Evolutionary conservation across 1,284 basidiomycete genomes (phyloP).

Genomic region (Cystodermella granulosa): DNA sequence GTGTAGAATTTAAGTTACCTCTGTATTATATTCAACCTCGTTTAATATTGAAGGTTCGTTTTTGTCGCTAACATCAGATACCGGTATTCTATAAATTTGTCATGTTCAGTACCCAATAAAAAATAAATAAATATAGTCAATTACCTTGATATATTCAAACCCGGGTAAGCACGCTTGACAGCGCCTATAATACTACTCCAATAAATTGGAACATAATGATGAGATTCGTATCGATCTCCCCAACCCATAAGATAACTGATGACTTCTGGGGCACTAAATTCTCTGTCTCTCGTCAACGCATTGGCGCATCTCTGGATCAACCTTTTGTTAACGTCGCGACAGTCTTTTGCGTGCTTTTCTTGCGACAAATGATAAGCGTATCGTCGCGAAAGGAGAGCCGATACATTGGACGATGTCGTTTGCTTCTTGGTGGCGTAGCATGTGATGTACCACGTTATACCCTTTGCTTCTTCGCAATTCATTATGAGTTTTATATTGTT

Average conservation of each 20-base stretch:
- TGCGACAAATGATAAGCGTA: slow-evolving; percentile 12
- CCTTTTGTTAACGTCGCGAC: slow-evolving; percentile 8
- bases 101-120: neutral
- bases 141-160: neutral
- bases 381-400: slow-evolving; percentile 10
- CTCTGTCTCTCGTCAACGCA: slow-evolving; percentile 33
- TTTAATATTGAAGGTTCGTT: neutral
- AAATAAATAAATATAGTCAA: neutral
- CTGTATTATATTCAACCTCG: neutral
- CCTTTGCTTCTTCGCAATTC: slow-evolving; percentile 17
- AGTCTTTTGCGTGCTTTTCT: neutral
- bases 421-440: slow-evolving; percentile 28
- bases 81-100: neutral
- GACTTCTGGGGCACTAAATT: slow-evolving; percentile 33
- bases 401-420: slow-evolving; percentile 9
- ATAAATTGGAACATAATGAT: slow-evolving; percentile 29
- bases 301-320: slow-evolving; percentile 20
- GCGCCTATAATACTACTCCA: slow-evolving; percentile 24
- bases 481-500: slow-evolving; percentile 26
- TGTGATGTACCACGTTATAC: slow-evolving; percentile 24
- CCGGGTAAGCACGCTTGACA: slow-evolving; percentile 17
- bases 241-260: slow-evolving; percentile 37
- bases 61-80: neutral
- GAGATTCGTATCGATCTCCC: slow-evolving; percentile 33
- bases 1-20: neutral